Evolutionary conservation across 78 protist genomes (phyloP), one percentile per base, ranked within the genome.

Genomic region (Dictyostelium capitatum): DNA sequence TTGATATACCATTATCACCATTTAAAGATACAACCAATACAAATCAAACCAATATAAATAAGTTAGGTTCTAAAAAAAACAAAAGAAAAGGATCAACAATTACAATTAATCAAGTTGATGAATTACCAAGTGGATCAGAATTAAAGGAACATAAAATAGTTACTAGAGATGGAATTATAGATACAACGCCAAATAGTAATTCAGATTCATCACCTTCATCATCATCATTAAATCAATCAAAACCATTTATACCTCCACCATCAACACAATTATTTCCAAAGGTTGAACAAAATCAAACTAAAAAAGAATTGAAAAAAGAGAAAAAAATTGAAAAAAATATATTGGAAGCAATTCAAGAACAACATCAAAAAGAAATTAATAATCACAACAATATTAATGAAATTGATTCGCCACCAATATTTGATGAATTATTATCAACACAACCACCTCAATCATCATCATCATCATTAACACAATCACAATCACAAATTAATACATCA

Each of bases 291-390:
- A 65, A 15, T 20, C 32, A 41, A 32, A 70, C 81, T n/a, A 65
- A 75, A 59, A 46, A 30, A 23, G 79, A 74, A 25, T 65, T 32
- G 37, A 90, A 90, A 23, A 87, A 87, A n/a, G 82, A 74, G 15
- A 64, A 77, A 20, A 87, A 87, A 51, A 53, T 87, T 6, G 92
- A 87, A 79, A 79, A 80, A 62, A 67, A 90, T 28, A 37, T 82
- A 11, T 19, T 72, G 6, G 89, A 90, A 11, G 89, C 90, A 1
- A 72, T 82, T 14, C 73, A 90, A 20, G 89, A 90, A 7, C 48
- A 30, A 37, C 14, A 90, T 41, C 41, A 20, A 10, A 28, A 70
- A 19, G 48, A 72, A 41, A 72, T 72, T 20, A 41, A 23, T n/a
- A 20, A 59, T n/a, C 0, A 59, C 30, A 23, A 59, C 69, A 59